These are phyloP conservation scores for Lathyrus aphaca DNA, from an alignment of 306 rosid genomes.

Conservation along the genomic window DNA sequence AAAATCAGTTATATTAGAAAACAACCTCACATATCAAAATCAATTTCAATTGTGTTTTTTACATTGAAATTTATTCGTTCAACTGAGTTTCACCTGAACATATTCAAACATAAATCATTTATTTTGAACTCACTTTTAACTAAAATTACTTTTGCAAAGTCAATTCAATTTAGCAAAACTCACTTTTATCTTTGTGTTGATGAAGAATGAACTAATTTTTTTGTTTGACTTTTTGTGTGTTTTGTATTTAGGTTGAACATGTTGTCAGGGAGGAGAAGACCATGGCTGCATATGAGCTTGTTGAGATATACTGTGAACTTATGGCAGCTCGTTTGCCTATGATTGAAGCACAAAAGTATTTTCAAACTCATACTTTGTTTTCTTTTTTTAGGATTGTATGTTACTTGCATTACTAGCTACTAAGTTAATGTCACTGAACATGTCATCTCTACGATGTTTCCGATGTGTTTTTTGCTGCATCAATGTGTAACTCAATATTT, in stretches of 20 bases:
- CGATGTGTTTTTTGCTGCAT: background rate
- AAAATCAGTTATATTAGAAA: no score
- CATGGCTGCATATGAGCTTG: constrained; percentile 80
- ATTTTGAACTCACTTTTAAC: no score
- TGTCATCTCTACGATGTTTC: constrained; percentile 7
- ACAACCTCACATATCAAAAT: no score
- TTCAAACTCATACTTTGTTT: constrained; percentile 22
- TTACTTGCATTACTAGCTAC: constrained; percentile 9
- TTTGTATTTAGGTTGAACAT: constrained; percentile 84
- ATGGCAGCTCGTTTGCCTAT: constrained; percentile 82
- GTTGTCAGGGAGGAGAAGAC: constrained; percentile 92
- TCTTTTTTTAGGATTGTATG: constrained; percentile 1
- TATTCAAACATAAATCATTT: no score
- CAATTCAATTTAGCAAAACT: no score
- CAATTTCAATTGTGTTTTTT: no score
- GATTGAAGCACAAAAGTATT: constrained; percentile 92
- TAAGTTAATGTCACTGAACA: background rate
- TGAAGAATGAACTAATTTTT: constrained; percentile 7
- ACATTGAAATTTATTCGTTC: no score
- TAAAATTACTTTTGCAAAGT: no score
- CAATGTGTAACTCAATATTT: constrained; percentile 3
- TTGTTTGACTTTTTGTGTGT: constrained; percentile 17
- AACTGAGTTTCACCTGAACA: no score
- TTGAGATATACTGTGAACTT: constrained; percentile 91
- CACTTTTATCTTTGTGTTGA: background rate